Evolutionary conservation across 495 filamentous ascomycete genomes (phyloP).

Genomic region (Cladorrhinum samala): DNA sequence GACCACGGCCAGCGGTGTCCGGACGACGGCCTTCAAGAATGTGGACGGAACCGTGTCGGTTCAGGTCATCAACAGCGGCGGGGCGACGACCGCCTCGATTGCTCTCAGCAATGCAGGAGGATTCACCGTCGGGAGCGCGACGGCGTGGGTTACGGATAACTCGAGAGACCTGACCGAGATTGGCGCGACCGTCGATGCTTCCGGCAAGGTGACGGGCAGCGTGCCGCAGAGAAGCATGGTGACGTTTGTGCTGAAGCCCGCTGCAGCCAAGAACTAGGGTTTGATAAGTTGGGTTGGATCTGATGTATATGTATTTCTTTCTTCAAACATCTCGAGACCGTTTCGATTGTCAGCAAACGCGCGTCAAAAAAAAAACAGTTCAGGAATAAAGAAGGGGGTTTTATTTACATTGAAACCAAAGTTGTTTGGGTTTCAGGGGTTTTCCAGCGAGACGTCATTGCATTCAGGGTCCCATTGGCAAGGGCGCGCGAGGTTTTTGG

Average conservation of each 20-base stretch:
- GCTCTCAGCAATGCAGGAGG: not conserved
- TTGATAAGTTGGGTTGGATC: not conserved
- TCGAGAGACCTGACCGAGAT: not conserved
- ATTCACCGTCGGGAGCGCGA: not conserved
- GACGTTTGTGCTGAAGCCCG: not conserved
- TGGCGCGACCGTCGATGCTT: not conserved
- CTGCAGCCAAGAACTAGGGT: not conserved
- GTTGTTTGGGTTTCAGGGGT: not conserved
- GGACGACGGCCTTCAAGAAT: slow-evolving; percentile 42
- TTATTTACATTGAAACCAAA: not conserved
- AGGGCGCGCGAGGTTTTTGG: too few relatives aligned
- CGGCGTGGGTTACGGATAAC: not conserved
- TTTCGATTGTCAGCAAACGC: too few relatives aligned
- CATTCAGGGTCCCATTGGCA: too few relatives aligned
- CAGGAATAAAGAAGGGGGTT: not conserved
- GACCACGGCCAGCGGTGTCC: slow-evolving; percentile 27
- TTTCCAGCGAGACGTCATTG: not conserved
- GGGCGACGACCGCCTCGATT: not conserved
- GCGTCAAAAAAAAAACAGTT: too few relatives aligned
- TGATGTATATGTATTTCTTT: not conserved
- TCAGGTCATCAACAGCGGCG: slow-evolving; percentile 39
- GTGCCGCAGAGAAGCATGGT: slow-evolving; percentile 3
- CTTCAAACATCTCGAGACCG: not conserved
- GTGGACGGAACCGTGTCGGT: slow-evolving; percentile 37
- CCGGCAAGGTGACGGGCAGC: not conserved